Base-by-base conservation (phyloP, 352 stramenopile species). In the Pythium aquatile region DNA sequence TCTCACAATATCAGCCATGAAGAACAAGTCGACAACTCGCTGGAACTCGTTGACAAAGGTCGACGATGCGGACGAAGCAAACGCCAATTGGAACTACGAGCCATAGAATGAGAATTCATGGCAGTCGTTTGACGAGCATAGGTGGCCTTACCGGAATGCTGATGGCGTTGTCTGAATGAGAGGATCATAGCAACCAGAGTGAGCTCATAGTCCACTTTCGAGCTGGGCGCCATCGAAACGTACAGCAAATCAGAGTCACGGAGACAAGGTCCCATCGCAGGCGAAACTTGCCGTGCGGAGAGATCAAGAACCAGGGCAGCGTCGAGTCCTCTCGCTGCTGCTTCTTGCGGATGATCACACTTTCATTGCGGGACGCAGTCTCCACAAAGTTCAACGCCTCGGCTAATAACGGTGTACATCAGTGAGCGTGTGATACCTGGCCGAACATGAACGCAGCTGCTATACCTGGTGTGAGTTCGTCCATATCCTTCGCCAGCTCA, bases 281-380 rank as follows among this genome's bases (percentile, higher is more conserved):
- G 5, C 83, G 79, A 47, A 94, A 91, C 60, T 88, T 88, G 60
- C 85, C 60, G 63, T 90, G 60, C 0, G 83, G 85, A n/a, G 81
- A 91, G 42, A 92, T 86, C 56, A 94, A 68, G 53, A 81, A 92
- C 65, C 73, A 83, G 1, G 83, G 85, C 13, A 98, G 82, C 37
- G 63, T 91, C 13, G 80, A 85, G 35, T 96, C 87, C 49, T 96
- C 84, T 57, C 95, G 87, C 24, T 87, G 83, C 49, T 91, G 76
- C 46, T 88, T 83, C 55, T 88, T 88, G 61, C 94, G 88, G 64
- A 95, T 97, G 54, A 97, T 93, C 54, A 95, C 88, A 54, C 89
- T 85, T 42, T 87, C 87, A 17, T 96, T 84, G 58, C 83, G 84
- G 13, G 81, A 87, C 13, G 80, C 83, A 1, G 77, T 77, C 67